Base-by-base conservation (phyloP, 495 filamentous ascomycete species). In the Cryomyces antarcticus region DNA sequence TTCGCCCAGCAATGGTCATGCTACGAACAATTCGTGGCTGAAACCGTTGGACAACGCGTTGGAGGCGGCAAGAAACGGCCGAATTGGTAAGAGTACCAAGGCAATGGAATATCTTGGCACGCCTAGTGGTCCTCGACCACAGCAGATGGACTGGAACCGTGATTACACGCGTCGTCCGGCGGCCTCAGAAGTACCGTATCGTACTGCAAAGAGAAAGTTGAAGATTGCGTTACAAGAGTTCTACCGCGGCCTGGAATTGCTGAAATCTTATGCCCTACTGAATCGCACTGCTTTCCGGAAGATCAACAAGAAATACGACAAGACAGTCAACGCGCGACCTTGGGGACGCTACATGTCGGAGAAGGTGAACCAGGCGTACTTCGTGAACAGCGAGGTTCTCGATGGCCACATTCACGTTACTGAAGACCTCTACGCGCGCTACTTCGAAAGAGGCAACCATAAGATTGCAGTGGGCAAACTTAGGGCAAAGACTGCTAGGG, bases 221-320 rank as follows among this genome's bases (percentile, higher is more conserved):
- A 95, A 94, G 55, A 58, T 80, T 38, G 89, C 89, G 0, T 53
- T 94, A 45, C 81, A 87, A 52, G 89, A 96, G 58, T 94, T 80
- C 53, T 94, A 97, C 56, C 75, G 88, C 30, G 78, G 84, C 5
- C 67, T 96, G 4, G 89, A 97, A 56, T 68, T 96, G 12, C 60
- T 97, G 17, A 93, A 94, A 60, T 80, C 81, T 0, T 97, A 89
- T 53, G 79, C 83, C 5, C 67, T 86, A 13, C 63, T 94, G 10
- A 97, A 97, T 53, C 70, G 80, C 39, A 89, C 82, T 2, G 92
- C 85, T 1, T 95, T 96, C 46, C 80, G 87, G 6, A 97, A 97
- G 57, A 86, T 97, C 54, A 96, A 89, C 60, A 97, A 97, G 62
- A 97, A 97, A 62, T 95, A 86, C 52, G 87, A 97, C 63, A 96